Percentiles rank a stretch among this genome's conserved stretches.
Evolutionary conservation across 2,329 filamentous ascomycete species (phyloP).

Genomic region (Bipolaris gigantea): DNA sequence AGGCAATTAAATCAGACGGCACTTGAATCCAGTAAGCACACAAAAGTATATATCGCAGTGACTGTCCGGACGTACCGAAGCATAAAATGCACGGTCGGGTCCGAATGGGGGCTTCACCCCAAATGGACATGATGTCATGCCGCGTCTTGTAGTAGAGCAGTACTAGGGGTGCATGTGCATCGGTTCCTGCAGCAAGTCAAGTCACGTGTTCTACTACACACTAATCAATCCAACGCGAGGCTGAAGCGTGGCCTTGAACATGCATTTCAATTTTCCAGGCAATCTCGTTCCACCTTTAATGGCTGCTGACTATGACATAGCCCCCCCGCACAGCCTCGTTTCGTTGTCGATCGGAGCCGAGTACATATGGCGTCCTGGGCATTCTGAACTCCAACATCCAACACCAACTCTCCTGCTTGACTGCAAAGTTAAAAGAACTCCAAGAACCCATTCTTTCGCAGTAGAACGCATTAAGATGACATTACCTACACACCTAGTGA

Average conservation of each 20-base stretch:
- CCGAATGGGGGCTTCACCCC: background rate
- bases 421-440: background rate
- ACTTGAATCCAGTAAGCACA: background rate
- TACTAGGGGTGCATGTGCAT: background rate
- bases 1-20: constrained; percentile 1
- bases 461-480: background rate
- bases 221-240: background rate
- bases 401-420: background rate
- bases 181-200: background rate
- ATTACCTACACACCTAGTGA: background rate
- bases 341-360: background rate
- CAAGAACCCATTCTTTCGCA: too few species aligned
- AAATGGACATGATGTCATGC: constrained; percentile 8
- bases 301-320: background rate
- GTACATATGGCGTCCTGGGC: background rate
- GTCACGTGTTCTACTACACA: constrained; percentile 1
- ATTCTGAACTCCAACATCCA: background rate
- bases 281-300: too few species aligned
- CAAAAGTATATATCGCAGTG: constrained; percentile 6
- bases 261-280: background rate
- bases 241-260: background rate
- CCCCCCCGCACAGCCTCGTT: background rate
- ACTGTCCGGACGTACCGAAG: constrained; percentile 16
- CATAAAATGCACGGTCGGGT: background rate
- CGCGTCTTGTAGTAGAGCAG: background rate